A percentile compares a stretch with the other conserved stretches of the same genome.
Conservation (phyloP, 2,329 filamentous ascomycete genomes). For the Epichloe festucae region DNA sequence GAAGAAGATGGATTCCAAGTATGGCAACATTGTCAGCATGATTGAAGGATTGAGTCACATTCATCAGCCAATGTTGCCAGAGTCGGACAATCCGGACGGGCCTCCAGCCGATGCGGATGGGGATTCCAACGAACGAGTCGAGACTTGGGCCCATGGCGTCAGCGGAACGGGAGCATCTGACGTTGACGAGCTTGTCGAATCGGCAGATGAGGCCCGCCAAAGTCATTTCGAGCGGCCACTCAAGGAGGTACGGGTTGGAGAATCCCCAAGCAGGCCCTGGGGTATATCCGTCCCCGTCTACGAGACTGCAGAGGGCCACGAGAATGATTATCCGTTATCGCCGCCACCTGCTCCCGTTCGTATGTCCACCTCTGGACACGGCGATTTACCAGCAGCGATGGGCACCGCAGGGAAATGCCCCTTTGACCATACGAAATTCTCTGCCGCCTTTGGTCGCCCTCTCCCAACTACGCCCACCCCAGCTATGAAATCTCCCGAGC, state of each 20-base stretch:
- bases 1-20: conserved; percentile 83
- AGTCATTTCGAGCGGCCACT: conserved; percentile 73
- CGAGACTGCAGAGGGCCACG: conserved; percentile 23
- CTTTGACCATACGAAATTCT: conserved; percentile 39
- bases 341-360: conserved; percentile 45
- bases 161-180: conserved; percentile 35
- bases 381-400: conserved; percentile 3
- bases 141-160: conserved; percentile 75
- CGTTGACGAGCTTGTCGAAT: conserved; percentile 26
- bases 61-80: conserved; percentile 74
- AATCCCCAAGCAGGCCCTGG: conserved; percentile 88
- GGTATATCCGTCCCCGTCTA: conserved; percentile 68
- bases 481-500: conserved; percentile 6
- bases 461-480: conserved; percentile 7
- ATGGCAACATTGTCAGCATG: conserved; percentile 86
- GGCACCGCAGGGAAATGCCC: conserved; percentile 38
- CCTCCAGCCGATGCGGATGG: conserved; percentile 32
- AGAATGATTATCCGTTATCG: conserved; percentile 32
- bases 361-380: conserved; percentile 28
- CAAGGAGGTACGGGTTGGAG: conserved; percentile 83
- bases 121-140: conserved; percentile 56
- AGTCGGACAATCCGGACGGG: conserved; percentile 31
- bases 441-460: conserved; percentile 20
- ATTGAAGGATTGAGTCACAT: conserved; percentile 79
- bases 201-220: conserved; percentile 41